Evolutionary conservation across 164 flowering plant species (phyloP), one percentile per base, ranked within the genome.

Genomic region (Saururus chinensis): DNA sequence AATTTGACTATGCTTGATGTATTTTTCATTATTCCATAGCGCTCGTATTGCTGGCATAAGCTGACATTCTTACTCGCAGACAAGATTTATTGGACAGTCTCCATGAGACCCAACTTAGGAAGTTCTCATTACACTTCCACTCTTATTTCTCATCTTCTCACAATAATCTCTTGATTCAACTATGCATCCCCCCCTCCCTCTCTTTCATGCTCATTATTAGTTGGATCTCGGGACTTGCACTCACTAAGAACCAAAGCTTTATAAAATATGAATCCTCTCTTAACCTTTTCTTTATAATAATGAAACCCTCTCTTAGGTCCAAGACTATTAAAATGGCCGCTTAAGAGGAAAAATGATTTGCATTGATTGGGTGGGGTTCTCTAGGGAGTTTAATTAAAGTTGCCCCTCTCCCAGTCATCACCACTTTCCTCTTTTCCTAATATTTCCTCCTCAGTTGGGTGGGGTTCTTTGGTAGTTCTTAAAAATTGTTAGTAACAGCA

Each of bases 151-250:
- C 52, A 49, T 14, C n/a, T 49, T 49, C 52, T 49, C 52, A 19
- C n/a, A 9, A 53, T 53, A 17, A 52, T 53, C 21, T 53, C 19
- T 22, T 53, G 7, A 12, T 45, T 2, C 11, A 9, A 12, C 49
- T 9, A 45, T 45, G 14, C 17, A 8, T 45, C 59, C n/a, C 16
- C 24, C 59, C 21, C 11, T 37, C 45, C 35, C 20, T 37, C 21
- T 58, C 45, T 58, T 37, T 69, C 66, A 60, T 68, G 83, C 41
- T 74, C 81, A 82, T 84, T 82, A 79, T 80, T 82, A 74, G 83
- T 76, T 75, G 77, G 86, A 84, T 58, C 49, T 82, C 51, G 84
- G 89, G 77, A 77, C 76, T 78, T 78, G 81, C 49, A 70, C 58
- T 75, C 75, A 67, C 80, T 56, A 62, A 68, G 68, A 75, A 72